Evolutionary conservation across 352 stramenopile species (phyloP), one percentile per base, ranked within the genome.

Genomic region (Globisporangium solare): DNA sequence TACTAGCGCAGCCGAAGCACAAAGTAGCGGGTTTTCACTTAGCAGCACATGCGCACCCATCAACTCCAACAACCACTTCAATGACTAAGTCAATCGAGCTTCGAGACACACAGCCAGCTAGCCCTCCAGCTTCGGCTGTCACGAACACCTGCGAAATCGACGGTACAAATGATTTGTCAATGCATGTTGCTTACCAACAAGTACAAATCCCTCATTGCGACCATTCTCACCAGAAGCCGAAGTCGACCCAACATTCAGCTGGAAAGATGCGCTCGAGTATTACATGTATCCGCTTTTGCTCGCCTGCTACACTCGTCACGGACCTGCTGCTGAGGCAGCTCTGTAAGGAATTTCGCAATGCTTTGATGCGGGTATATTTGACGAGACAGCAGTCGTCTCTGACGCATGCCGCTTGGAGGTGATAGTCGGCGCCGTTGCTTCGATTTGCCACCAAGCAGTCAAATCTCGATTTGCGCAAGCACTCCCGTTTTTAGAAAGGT

Each of bases 201-300:
- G 7, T 35, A 35, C 27, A 35, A 22, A 32, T 7, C 20, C 31
- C 20, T n/a, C 3, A 43, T 43, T n/a, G 39, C 39, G 12, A 13
- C 12, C 17, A 6, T 43, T 43, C 7, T 18, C 47, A 11, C 39
- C 43, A 18, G n/a, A 24, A 39, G 54, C 5, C 1, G 45, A 60
- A n/a, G 54, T 2, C 1, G 45, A 60, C 8, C 35, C 56, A 24
- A n/a, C 13, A 6, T 51, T 54, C 20, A 47, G 31, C 35, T 63
- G 56, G 54, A 43, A 59, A 40, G 55, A 64, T 31, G 37, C 66
- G 11, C 53, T 79, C 2, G 82, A 88, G 32, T 88, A 89, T 32
- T 92, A 89, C 58, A 66, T 93, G 50, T 95, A 82, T 50, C 81
- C 82, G 37, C 51, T 93, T n/a, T 55, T 94, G 13, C 35, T 92